phyloP scores from a whole-genome alignment of 164 flowering plant genomes.

The Vitis riparia region DNA sequence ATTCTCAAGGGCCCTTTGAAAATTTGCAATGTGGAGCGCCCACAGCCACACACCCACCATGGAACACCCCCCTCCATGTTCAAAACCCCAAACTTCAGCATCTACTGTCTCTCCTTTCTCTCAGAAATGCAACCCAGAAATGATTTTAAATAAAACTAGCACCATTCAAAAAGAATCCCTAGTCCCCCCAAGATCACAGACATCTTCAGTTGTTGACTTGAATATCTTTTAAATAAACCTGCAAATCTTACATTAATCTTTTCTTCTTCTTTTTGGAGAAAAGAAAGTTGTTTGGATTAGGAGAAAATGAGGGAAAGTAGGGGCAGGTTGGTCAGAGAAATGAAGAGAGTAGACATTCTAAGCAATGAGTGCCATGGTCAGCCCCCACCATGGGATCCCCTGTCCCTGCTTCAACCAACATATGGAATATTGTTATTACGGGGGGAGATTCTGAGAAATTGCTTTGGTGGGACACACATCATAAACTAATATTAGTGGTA shows the following conservation, averaged over 20 bases:
- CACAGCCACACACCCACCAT: no score
- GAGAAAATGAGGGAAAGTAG: background rate
- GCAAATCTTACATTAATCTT: no score
- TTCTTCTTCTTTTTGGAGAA: no score
- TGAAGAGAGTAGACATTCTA: constrained; percentile 25
- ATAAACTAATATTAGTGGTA: background rate
- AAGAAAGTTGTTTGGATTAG: background rate
- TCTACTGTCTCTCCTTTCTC: no score
- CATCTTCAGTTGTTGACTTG: background rate
- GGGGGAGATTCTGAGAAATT: constrained; percentile 36
- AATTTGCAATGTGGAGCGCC: no score
- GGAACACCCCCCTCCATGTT: no score
- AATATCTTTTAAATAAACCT: background rate
- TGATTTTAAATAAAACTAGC: no score
- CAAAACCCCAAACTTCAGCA: no score
- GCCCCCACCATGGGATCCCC: constrained; percentile 43
- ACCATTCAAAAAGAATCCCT: no score
- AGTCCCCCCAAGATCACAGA: no score
- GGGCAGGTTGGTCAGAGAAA: constrained; percentile 1
- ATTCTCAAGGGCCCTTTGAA: no score
- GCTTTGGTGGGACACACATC: constrained; percentile 21
- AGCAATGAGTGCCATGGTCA: constrained; percentile 29
- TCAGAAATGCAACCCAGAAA: no score
- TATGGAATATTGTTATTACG: constrained; percentile 40
- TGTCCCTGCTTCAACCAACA: constrained; percentile 48